phyloP scores from a whole-genome alignment of 2,329 filamentous ascomycete species.

The Sporothrix mexicana region DNA sequence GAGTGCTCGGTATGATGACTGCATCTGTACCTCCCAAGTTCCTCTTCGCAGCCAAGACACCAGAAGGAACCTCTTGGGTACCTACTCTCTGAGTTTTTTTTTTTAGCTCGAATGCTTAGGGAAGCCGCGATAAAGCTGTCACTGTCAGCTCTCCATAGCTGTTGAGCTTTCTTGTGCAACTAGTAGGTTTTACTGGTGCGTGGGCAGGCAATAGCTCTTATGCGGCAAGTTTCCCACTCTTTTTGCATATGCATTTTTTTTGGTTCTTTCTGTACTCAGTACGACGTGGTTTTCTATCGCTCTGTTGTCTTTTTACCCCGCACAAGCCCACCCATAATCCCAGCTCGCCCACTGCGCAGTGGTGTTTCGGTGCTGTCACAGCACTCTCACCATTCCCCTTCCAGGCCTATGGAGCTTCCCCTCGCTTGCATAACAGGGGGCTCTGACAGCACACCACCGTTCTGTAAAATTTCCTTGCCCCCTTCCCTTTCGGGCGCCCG shows the following conservation, averaged over 20 bases:
- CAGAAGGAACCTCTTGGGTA: not conserved
- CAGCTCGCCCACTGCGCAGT: not conserved
- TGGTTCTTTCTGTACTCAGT: not conserved
- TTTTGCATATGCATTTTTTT: not conserved
- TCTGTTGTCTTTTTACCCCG: conserved; percentile 15
- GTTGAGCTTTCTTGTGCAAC: not conserved
- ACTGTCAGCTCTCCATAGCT: not conserved
- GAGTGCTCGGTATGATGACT: not conserved
- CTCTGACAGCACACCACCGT: not conserved
- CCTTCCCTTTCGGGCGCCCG: conserved; percentile 20
- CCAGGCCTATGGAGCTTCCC: not conserved
- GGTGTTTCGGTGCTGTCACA: conserved; percentile 1
- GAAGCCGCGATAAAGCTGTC: conserved; percentile 13
- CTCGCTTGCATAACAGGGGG: not conserved
- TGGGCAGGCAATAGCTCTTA: conserved; percentile 7
- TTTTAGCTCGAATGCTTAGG: not conserved
- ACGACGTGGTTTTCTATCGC: not conserved
- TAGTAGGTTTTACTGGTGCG: not conserved
- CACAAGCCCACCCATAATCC: conserved; percentile 20
- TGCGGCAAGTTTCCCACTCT: not conserved
- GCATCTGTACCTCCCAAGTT: conserved; percentile 13
- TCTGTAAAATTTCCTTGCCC: not conserved
- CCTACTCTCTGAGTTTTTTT: not conserved
- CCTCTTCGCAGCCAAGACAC: not conserved
- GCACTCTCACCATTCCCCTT: not conserved